These are phyloP conservation scores for Saccharomycopsis selenospora DNA, from an alignment of 805 yeast genomes.

Conservation along the genomic window DNA sequence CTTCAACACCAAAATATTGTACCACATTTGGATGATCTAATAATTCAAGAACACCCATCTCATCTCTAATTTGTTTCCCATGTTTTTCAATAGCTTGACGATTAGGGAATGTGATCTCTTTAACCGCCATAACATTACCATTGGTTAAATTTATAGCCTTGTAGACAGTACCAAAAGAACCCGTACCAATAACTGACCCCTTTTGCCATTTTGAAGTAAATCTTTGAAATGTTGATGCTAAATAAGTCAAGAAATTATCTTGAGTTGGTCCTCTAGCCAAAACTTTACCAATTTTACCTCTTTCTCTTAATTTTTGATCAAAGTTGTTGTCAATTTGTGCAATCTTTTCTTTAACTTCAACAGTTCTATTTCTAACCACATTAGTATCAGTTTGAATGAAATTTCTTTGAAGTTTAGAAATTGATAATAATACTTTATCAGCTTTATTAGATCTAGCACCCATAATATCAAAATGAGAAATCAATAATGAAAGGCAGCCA, in stretches of 20 bases:
- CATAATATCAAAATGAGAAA: slow-evolving; percentile 96
- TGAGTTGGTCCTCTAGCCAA: slow-evolving; percentile 82
- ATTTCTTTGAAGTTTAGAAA: slow-evolving; percentile 16
- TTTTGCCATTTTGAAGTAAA: slow-evolving; percentile 97
- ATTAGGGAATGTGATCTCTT: slow-evolving; percentile 88
- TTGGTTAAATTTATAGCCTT: slow-evolving; percentile 90
- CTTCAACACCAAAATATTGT: slow-evolving; percentile 95
- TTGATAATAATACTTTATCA: slow-evolving; percentile 25
- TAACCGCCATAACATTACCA: slow-evolving; percentile 95
- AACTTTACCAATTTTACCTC: slow-evolving; percentile 73
- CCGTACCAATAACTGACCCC: slow-evolving; percentile 89
- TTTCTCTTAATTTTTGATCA: slow-evolving; percentile 47
- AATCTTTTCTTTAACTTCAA: slow-evolving; percentile 45
- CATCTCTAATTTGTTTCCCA: slow-evolving; percentile 87
- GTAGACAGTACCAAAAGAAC: slow-evolving; percentile 90
- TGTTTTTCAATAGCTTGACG: slow-evolving; percentile 75
- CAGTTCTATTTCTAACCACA: slow-evolving; percentile 8
- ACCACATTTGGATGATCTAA: slow-evolving; percentile 94
- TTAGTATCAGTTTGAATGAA: slow-evolving; percentile 14
- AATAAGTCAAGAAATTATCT: slow-evolving; percentile 74
- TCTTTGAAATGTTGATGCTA: slow-evolving; percentile 84
- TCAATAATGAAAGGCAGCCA: slow-evolving; percentile 85
- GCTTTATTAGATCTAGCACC: slow-evolving; percentile 83
- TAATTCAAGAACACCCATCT: slow-evolving; percentile 94
- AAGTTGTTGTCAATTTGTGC: slow-evolving; percentile 33